A percentile compares a stretch with the other conserved stretches of the same genome.
Conservation (phyloP, 202 grass and related monocot genomes). For the Sporobolus alterniflorus region DNA sequence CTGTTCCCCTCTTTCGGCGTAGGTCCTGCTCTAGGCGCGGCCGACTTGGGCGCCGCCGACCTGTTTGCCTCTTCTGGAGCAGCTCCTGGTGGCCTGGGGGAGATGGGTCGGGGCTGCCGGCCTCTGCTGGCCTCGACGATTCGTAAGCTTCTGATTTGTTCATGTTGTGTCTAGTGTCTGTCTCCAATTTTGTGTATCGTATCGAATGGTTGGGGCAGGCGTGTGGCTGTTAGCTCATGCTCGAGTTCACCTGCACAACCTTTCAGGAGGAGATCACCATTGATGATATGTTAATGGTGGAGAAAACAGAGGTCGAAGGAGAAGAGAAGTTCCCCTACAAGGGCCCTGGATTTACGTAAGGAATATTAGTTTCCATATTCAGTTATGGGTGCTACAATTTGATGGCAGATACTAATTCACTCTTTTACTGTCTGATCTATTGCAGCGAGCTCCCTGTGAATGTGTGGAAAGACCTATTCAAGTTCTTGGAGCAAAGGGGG, state of each 20-base stretch:
- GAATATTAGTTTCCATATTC: neutral
- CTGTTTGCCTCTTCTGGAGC: too few species aligned
- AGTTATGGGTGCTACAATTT: neutral
- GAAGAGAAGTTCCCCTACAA: constrained; percentile 74
- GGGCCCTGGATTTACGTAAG: constrained; percentile 93
- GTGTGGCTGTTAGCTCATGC: too few species aligned
- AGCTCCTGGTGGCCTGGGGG: too few species aligned
- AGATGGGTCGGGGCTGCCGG: too few species aligned
- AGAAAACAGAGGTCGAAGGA: constrained; percentile 36
- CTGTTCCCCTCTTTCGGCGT: too few species aligned
- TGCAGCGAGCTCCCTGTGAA: constrained; percentile 91
- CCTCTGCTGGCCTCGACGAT: too few species aligned
- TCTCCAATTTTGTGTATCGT: constrained; percentile 68
- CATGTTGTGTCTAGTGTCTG: constrained; percentile 44
- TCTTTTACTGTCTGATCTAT: neutral
- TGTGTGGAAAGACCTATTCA: constrained; percentile 91
- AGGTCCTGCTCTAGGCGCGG: too few species aligned
- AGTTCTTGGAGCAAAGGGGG: constrained; percentile 81
- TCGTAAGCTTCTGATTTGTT: too few species aligned
- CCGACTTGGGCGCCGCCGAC: too few species aligned
- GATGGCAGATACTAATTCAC: neutral
- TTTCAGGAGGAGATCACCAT: constrained; percentile 87
- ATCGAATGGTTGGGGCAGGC: constrained; percentile 61
- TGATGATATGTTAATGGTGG: constrained; percentile 78
- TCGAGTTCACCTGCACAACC: constrained; percentile 91